phyloP scores from a whole-genome alignment of 495 filamentous ascomycete genomes.

The Aspergillus funiculosus region DNA sequence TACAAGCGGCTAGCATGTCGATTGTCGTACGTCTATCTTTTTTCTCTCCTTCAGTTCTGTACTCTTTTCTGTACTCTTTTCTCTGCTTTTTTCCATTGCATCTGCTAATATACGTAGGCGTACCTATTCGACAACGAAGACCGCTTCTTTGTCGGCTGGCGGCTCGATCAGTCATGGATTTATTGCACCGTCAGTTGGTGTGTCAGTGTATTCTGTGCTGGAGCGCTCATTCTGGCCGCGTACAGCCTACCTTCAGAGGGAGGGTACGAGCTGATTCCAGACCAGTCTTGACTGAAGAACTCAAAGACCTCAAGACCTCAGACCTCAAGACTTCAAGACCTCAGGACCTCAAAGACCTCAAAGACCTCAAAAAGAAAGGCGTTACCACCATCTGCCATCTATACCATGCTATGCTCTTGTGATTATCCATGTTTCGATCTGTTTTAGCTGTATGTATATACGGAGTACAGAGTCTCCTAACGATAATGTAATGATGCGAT shows the following conservation, averaged over 20 bases:
- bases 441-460: too few species aligned
- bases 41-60: neutral
- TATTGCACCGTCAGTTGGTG: constrained; percentile 71
- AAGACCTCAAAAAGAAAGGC: too few species aligned
- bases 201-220: constrained; percentile 55
- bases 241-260: constrained; percentile 70
- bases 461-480: too few species aligned
- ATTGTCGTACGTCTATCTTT: constrained; percentile 62
- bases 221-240: constrained; percentile 56
- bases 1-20: constrained; percentile 66
- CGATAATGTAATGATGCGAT: too few species aligned
- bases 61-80: neutral
- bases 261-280: constrained; percentile 73
- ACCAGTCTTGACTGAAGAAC: constrained; percentile 19
- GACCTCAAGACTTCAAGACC: too few species aligned
- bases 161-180: constrained; percentile 69
- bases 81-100: neutral
- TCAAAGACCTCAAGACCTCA: neutral
- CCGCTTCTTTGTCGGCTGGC: constrained; percentile 81
- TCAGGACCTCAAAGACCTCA: too few species aligned
- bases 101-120: constrained; percentile 42
- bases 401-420: too few species aligned
- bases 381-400: too few species aligned
- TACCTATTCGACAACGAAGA: constrained; percentile 82
- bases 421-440: too few species aligned